Percentiles rank a stretch among this genome's conserved stretches.
Evolutionary conservation across 805 yeast genomes (phyloP).

Genomic region (Pichia nakasei): DNA sequence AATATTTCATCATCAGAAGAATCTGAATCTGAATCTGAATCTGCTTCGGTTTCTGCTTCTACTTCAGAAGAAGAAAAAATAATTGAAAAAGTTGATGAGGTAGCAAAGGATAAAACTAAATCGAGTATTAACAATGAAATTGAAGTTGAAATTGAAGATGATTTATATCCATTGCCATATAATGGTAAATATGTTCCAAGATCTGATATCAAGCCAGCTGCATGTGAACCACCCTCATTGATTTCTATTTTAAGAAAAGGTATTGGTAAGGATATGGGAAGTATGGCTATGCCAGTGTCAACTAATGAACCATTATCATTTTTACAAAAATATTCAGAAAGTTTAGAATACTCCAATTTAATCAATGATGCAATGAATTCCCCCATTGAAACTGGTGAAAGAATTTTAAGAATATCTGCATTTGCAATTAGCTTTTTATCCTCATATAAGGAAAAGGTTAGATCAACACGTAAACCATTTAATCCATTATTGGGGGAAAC

Average conservation of each 20-base stretch:
- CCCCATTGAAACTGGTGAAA: constrained; percentile 42
- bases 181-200: constrained; percentile 41
- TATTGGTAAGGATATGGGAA: constrained; percentile 82
- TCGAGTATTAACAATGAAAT: no score
- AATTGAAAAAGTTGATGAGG: background rate
- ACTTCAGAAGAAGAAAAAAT: background rate
- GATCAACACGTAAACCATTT: constrained; percentile 84
- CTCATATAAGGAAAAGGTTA: constrained; percentile 59
- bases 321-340: constrained; percentile 71
- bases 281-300: constrained; percentile 89
- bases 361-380: constrained; percentile 53
- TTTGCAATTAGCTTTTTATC: constrained; percentile 76
- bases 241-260: constrained; percentile 75
- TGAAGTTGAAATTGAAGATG: constrained; percentile 14
- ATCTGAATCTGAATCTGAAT: background rate
- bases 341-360: constrained; percentile 65
- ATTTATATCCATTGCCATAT: constrained; percentile 65
- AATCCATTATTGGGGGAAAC: constrained; percentile 94
- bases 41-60: no score
- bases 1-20: background rate
- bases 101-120: no score
- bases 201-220: constrained; percentile 47
- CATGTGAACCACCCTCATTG: constrained; percentile 71
- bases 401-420: constrained; percentile 60
- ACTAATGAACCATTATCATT: constrained; percentile 86